Conservation (phyloP, 352 stramenopile genomes). For the Globisporangium cylindrosporum region DNA sequence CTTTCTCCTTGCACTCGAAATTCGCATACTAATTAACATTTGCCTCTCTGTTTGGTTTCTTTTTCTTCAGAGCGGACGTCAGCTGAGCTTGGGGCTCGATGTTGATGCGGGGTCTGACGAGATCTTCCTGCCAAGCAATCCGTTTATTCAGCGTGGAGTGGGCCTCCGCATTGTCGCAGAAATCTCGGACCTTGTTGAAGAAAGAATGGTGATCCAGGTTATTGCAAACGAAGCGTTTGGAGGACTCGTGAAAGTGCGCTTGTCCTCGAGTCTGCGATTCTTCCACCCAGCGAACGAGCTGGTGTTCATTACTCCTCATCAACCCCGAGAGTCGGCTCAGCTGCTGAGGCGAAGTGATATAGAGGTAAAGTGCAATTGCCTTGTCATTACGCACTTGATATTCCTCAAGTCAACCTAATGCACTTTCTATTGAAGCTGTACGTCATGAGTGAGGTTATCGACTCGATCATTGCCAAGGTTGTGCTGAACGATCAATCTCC, state of each 20-base stretch:
- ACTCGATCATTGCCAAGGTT: neutral
- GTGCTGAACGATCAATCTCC: neutral
- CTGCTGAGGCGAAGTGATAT: neutral
- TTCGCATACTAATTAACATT: neutral
- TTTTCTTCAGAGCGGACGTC: constrained; percentile 19
- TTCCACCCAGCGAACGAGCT: constrained; percentile 29
- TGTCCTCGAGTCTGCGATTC: constrained; percentile 23
- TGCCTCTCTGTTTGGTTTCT: neutral
- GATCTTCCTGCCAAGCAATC: constrained; percentile 19
- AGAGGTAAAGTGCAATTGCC: neutral
- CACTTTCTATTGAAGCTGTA: neutral
- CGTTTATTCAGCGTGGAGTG: constrained; percentile 22
- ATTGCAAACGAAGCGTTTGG: constrained; percentile 8
- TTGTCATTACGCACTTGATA: neutral
- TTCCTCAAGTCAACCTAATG: neutral
- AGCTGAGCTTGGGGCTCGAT: constrained; percentile 22
- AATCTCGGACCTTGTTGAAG: constrained; percentile 27
- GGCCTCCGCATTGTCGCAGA: constrained; percentile 26
- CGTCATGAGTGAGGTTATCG: neutral
- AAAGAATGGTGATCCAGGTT: constrained; percentile 19
- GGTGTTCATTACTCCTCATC: constrained; percentile 20
- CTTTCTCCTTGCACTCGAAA: neutral
- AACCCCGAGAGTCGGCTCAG: constrained; percentile 3
- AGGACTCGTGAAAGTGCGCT: constrained; percentile 16
- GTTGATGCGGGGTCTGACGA: constrained; percentile 14